phyloP scores from a whole-genome alignment of 805 yeast species.

The Candida argentea region DNA sequence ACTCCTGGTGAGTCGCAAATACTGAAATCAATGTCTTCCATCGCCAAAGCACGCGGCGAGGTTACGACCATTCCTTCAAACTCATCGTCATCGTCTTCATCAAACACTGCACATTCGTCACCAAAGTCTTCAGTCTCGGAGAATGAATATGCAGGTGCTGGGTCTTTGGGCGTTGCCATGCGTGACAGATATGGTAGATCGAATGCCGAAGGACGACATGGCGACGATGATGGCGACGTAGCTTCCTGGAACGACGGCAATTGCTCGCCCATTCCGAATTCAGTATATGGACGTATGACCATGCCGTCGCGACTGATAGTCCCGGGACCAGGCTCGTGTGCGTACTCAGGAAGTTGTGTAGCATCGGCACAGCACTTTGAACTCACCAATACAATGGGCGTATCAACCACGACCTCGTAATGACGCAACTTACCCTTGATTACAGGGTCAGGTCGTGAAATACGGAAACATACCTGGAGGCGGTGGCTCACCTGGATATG shows the following conservation, averaged over 20 bases:
- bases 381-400: slow-evolving; percentile 48
- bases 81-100: neutral
- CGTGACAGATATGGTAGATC: neutral
- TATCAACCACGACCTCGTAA: slow-evolving; percentile 72
- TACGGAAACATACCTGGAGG: slow-evolving; percentile 59
- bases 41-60: neutral
- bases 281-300: slow-evolving; percentile 18
- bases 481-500: slow-evolving; percentile 58
- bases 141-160: slow-evolving; percentile 24
- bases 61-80: neutral
- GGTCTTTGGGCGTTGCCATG: slow-evolving; percentile 19
- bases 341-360: slow-evolving; percentile 30
- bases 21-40: no score
- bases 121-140: slow-evolving; percentile 1
- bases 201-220: slow-evolving; percentile 26
- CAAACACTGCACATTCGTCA: slow-evolving; percentile 1
- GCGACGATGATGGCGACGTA: slow-evolving; percentile 32
- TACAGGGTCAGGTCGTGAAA: slow-evolving; percentile 49
- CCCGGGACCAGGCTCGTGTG: slow-evolving; percentile 6
- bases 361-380: slow-evolving; percentile 32
- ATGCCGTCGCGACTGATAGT: slow-evolving; percentile 3
- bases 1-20: no score
- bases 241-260: slow-evolving; percentile 65
- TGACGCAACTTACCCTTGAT: slow-evolving; percentile 47
- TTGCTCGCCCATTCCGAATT: slow-evolving; percentile 11